Evolutionary conservation across 2,329 filamentous ascomycete genomes (phyloP).

Genomic region (Fusarium sambucinum): DNA sequence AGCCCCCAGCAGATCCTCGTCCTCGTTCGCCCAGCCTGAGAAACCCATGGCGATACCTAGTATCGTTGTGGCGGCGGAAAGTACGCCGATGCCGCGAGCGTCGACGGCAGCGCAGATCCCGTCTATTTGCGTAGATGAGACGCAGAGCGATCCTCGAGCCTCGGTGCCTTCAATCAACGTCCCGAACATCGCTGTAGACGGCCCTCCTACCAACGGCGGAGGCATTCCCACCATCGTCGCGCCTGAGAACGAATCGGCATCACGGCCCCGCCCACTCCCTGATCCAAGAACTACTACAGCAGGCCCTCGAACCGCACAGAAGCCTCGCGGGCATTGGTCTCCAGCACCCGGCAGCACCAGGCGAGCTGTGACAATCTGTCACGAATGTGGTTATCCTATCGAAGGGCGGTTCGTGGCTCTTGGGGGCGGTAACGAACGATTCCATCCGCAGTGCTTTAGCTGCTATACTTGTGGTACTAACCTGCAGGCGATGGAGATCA

Average conservation of each 20-base stretch:
- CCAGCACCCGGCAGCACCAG: constrained; percentile 61
- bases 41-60: constrained; percentile 62
- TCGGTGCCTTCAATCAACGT: constrained; percentile 56
- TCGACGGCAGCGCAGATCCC: constrained; percentile 50
- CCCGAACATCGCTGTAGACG: constrained; percentile 64
- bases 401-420: constrained; percentile 91
- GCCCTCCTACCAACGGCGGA: constrained; percentile 45
- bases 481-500: constrained; percentile 96
- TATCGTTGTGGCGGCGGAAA: constrained; percentile 66
- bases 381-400: constrained; percentile 86
- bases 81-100: constrained; percentile 51
- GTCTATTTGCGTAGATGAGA: constrained; percentile 53
- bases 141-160: constrained; percentile 40
- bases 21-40: constrained; percentile 47
- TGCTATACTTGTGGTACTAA: constrained; percentile 89
- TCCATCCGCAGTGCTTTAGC: constrained; percentile 93
- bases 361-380: constrained; percentile 78
- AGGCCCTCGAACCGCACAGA: constrained; percentile 54
- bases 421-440: constrained; percentile 77
- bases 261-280: constrained; percentile 56
- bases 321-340: constrained; percentile 69
- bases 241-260: constrained; percentile 55
- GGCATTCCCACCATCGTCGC: constrained; percentile 61
- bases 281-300: constrained; percentile 55
- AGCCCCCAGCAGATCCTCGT: constrained; percentile 42